A percentile compares a stretch with the other conserved stretches of the same genome.
These are phyloP conservation scores for Boletus rufocinnamomeus DNA, from an alignment of 768 basidiomycete genomes.

Conservation along the genomic window DNA sequence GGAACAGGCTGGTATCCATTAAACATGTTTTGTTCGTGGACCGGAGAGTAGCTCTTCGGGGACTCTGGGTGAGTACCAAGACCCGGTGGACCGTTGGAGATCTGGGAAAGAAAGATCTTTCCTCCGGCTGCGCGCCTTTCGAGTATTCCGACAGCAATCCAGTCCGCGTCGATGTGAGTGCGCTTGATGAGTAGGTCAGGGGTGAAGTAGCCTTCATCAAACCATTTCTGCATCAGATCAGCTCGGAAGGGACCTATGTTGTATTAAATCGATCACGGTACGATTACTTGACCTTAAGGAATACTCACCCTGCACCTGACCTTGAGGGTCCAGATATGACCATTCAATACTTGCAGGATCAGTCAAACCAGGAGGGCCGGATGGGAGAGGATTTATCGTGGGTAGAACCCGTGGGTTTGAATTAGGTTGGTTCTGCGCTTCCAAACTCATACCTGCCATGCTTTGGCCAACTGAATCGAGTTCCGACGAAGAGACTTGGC, in stretches of 20 bases:
- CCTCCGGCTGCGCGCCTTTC: constrained; percentile 51
- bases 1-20: constrained; percentile 69
- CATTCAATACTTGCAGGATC: constrained; percentile 73
- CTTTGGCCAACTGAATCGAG: constrained; percentile 10
- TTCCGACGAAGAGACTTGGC: constrained; percentile 15
- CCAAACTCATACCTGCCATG: constrained; percentile 22
- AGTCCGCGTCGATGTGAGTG: constrained; percentile 64
- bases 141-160: constrained; percentile 65
- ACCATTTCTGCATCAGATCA: constrained; percentile 93
- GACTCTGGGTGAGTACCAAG: constrained; percentile 51
- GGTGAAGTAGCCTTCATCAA: constrained; percentile 85
- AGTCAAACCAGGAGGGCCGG: constrained; percentile 44
- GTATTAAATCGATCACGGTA: constrained; percentile 4
- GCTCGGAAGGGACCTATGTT: constrained; percentile 83
- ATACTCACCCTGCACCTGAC: constrained; percentile 81
- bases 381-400: constrained; percentile 16
- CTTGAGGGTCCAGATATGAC: constrained; percentile 91
- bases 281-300: neutral
- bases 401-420: constrained; percentile 8
- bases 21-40: constrained; percentile 40
- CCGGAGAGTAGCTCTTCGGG: constrained; percentile 45
- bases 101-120: constrained; percentile 65
- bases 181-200: constrained; percentile 84
- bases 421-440: constrained; percentile 10
- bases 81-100: constrained; percentile 52